These are phyloP conservation scores for Atractiella rhizophila DNA, from an alignment of 768 basidiomycete genomes.

Conservation along the genomic window DNA sequence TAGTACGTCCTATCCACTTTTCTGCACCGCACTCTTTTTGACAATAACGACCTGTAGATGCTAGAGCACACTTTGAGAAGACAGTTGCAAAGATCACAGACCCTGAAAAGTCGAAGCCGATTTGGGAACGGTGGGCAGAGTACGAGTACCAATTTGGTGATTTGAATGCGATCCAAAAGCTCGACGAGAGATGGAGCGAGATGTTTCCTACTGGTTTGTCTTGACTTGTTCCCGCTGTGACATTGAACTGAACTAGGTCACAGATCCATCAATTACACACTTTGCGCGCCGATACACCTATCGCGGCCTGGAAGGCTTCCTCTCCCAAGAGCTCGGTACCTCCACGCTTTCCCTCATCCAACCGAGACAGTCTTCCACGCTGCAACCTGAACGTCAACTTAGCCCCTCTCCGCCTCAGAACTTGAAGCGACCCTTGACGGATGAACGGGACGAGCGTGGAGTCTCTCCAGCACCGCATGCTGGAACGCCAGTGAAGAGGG, in stretches of 20 bases:
- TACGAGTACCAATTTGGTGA: slow-evolving; percentile 95
- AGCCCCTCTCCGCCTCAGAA: slow-evolving; percentile 11
- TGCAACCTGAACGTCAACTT: no score
- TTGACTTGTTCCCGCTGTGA: neutral
- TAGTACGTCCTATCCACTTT: slow-evolving; percentile 32
- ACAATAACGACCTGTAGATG: slow-evolving; percentile 33
- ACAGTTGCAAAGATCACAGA: slow-evolving; percentile 46
- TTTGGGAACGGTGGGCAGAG: slow-evolving; percentile 90
- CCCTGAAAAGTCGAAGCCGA: slow-evolving; percentile 47
- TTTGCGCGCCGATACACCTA: slow-evolving; percentile 27
- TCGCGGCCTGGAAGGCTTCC: slow-evolving; percentile 63
- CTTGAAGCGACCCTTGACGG: neutral
- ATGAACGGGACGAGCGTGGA: neutral
- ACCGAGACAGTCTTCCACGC: no score
- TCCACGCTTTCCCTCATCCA: no score
- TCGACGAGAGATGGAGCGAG: slow-evolving; percentile 70
- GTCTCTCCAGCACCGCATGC: neutral
- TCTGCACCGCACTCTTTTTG: neutral
- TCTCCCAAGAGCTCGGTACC: slow-evolving; percentile 58
- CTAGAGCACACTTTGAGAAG: slow-evolving; percentile 79
- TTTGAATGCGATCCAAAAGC: slow-evolving; percentile 56
- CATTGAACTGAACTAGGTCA: neutral
- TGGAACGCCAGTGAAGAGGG: neutral
- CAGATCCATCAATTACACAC: slow-evolving; percentile 72
- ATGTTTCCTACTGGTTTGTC: slow-evolving; percentile 54